Evolutionary conservation across 2,329 filamentous ascomycete species (phyloP).

Genomic region (Mycogone perniciosa): DNA sequence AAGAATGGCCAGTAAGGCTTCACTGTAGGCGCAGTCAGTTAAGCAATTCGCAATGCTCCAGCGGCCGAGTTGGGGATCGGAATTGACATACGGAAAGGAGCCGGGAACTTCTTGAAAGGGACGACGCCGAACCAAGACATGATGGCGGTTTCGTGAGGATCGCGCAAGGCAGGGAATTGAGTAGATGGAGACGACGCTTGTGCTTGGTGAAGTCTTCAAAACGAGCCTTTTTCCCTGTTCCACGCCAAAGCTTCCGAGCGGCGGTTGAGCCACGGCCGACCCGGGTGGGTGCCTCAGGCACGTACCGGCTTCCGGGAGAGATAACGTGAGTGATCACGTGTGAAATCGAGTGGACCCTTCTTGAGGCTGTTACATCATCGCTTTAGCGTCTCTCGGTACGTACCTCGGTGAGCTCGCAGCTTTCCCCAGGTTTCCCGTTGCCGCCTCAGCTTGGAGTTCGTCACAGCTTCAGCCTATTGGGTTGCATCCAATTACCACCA

Average conservation of each 20-base stretch:
- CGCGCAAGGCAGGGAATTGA: conserved; percentile 31
- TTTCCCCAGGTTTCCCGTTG: conserved; percentile 13
- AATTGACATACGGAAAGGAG: conserved; percentile 66
- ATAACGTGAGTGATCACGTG: background rate
- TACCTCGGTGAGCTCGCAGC: conserved; percentile 5
- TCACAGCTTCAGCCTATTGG: conserved; percentile 12
- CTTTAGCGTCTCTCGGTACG: background rate
- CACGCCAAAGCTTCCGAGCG: conserved; percentile 24
- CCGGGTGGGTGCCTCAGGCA: conserved; percentile 23
- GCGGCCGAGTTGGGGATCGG: conserved; percentile 15
- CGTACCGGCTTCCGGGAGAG: no score
- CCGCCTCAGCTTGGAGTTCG: background rate
- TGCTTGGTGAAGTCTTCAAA: conserved; percentile 28
- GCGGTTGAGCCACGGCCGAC: conserved; percentile 31
- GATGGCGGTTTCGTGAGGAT: conserved; percentile 41
- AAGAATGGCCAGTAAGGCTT: conserved; percentile 91
- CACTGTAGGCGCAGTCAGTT: conserved; percentile 49
- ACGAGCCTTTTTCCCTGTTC: conserved; percentile 36
- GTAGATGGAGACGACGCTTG: conserved; percentile 27
- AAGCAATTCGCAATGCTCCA: conserved; percentile 21
- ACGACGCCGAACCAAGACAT: conserved; percentile 67
- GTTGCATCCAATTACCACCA: conserved; percentile 1
- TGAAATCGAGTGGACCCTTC: background rate
- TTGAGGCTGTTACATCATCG: background rate
- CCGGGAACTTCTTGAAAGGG: conserved; percentile 72